A percentile compares a stretch with the other conserved stretches of the same genome.
phyloP scores from a whole-genome alignment of 2,329 filamentous ascomycete species.

The Colletotrichum lentis region DNA sequence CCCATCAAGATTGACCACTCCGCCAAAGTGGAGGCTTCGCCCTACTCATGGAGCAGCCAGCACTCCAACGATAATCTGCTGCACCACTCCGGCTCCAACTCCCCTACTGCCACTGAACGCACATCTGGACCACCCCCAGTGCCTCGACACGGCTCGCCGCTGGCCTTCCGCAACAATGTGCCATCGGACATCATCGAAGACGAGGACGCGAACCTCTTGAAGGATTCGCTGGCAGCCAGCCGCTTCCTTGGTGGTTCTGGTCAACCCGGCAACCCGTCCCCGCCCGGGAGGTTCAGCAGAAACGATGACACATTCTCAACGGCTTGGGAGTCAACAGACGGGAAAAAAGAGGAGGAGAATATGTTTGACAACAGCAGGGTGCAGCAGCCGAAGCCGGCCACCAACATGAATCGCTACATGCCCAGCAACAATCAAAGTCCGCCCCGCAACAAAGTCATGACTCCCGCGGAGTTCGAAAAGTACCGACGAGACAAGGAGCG shows the following conservation, averaged over 20 bases:
- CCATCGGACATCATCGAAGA: conserved; percentile 56
- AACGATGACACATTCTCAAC: conserved; percentile 53
- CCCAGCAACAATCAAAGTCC: conserved; percentile 52
- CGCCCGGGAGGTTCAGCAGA: conserved; percentile 47
- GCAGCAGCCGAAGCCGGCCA: conserved; percentile 40
- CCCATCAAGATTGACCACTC: conserved; percentile 59
- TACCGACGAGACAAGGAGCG: conserved; percentile 79
- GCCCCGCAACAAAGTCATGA: conserved; percentile 82
- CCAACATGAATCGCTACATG: conserved; percentile 14
- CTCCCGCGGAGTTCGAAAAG: conserved; percentile 83
- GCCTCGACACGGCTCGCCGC: conserved; percentile 50
- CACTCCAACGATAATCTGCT: conserved; percentile 60
- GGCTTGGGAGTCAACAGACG: conserved; percentile 40
- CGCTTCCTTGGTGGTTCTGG: conserved; percentile 50
- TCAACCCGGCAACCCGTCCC: conserved; percentile 34
- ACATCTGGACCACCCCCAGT: conserved; percentile 49
- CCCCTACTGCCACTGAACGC: conserved; percentile 47
- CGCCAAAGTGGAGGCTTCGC: conserved; percentile 54
- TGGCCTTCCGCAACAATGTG: conserved; percentile 45
- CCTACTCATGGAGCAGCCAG: conserved; percentile 62
- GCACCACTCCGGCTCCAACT: conserved; percentile 45
- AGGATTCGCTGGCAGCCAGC: conserved; percentile 61
- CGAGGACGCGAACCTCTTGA: conserved; percentile 62
- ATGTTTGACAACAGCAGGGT: conserved; percentile 61
- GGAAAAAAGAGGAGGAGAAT: conserved; percentile 57